These are phyloP conservation scores for Lepiota venenata DNA, from an alignment of 768 basidiomycete species.

Conservation along the genomic window DNA sequence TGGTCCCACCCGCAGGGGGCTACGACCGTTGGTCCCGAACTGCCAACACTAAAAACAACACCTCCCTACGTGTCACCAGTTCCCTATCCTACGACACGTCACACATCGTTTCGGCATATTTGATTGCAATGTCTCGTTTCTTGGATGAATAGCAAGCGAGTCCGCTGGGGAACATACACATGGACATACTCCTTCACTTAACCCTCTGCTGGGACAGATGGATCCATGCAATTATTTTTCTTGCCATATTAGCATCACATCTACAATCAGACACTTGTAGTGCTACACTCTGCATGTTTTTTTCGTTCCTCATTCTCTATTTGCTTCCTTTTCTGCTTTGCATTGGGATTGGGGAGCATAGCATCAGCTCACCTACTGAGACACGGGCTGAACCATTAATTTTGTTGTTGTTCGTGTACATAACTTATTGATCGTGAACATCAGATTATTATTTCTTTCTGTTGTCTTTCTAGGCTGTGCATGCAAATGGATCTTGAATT, in stretches of 20 bases:
- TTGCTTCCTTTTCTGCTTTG: neutral
- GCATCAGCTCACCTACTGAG: neutral
- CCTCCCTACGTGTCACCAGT: neutral
- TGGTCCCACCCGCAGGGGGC: neutral
- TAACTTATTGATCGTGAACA: slow-evolving; percentile 3
- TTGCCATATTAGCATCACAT: slow-evolving; percentile 6
- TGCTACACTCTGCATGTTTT: neutral
- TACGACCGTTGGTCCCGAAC: neutral
- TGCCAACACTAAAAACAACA: neutral
- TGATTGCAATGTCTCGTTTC: neutral
- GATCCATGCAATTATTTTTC: neutral
- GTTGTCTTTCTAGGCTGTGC: neutral
- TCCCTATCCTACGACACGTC: neutral
- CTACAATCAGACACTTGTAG: slow-evolving; percentile 2
- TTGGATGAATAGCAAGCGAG: too few species aligned
- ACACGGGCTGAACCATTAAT: neutral
- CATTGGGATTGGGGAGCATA: slow-evolving; percentile 3
- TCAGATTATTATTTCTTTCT: neutral
- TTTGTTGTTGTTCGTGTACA: slow-evolving; percentile 2
- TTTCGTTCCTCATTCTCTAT: neutral
- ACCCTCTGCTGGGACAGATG: neutral
- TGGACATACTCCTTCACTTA: too few species aligned
- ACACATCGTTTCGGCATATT: neutral
- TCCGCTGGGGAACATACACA: too few species aligned
- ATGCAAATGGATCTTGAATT: neutral